Conservation (phyloP, 306 rosid genomes). For the Citrullus colocynthis region DNA sequence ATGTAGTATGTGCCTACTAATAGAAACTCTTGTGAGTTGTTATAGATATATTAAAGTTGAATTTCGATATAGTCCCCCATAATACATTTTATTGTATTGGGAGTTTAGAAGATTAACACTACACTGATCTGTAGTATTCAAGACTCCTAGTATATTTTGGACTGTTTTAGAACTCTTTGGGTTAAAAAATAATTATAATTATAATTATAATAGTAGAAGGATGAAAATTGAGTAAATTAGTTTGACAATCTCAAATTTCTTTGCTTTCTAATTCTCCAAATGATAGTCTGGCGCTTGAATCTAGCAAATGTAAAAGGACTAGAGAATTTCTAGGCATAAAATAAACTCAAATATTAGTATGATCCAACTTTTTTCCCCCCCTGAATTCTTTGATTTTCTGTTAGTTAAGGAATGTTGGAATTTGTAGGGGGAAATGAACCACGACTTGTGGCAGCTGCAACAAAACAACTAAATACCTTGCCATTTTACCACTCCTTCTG, state of each 20-base stretch:
- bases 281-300: not conserved
- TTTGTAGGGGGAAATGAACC: constrained; percentile 79
- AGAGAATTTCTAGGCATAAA: not conserved
- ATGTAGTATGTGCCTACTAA: not conserved
- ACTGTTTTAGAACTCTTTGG: not conserved
- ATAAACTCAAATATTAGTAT: not conserved
- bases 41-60: not conserved
- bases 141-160: not conserved
- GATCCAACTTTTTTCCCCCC: not conserved
- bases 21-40: not conserved
- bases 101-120: not conserved
- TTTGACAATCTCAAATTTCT: not conserved
- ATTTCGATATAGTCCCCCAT: not conserved
- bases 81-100: not conserved
- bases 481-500: constrained; percentile 98
- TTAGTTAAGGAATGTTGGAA: not conserved
- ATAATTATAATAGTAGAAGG: not conserved
- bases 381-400: not conserved
- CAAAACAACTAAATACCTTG: constrained; percentile 62
- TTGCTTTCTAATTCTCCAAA: not conserved
- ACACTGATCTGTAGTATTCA: not conserved
- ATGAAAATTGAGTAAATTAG: not conserved
- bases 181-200: not conserved
- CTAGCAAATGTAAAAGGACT: not conserved
- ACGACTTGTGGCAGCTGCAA: constrained; percentile 83